These are phyloP conservation scores for Histomonas meleagridis DNA, from an alignment of 208 protist species.

Conservation along the genomic window DNA sequence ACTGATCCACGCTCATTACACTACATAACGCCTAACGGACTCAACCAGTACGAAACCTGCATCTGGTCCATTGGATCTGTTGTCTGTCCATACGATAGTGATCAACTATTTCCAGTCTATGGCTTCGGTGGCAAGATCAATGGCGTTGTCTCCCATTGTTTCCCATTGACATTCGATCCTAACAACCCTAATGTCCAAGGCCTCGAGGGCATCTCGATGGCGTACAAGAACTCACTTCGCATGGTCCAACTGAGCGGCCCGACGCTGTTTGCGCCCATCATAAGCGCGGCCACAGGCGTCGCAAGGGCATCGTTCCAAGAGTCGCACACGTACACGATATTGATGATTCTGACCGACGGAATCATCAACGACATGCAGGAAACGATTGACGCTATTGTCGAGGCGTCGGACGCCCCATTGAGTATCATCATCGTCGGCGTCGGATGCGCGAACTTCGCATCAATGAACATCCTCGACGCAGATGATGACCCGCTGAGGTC, in stretches of 20 bases:
- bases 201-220: slow-evolving; percentile 48
- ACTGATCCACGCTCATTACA: slow-evolving; percentile 40
- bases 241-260: slow-evolving; percentile 52
- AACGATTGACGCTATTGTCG: slow-evolving; percentile 44
- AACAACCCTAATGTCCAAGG: slow-evolving; percentile 47
- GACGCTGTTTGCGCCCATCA: slow-evolving; percentile 55
- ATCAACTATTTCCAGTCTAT: slow-evolving; percentile 52
- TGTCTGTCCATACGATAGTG: slow-evolving; percentile 49
- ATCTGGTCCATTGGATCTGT: slow-evolving; percentile 49
- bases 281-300: slow-evolving; percentile 44
- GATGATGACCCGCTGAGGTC: slow-evolving; percentile 55
- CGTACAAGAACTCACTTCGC: slow-evolving; percentile 49
- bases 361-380: slow-evolving; percentile 53
- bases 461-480: slow-evolving; percentile 69
- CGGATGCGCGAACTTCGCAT: slow-evolving; percentile 64
- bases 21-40: not conserved
- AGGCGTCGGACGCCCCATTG: slow-evolving; percentile 59
- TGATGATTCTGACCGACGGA: slow-evolving; percentile 72
- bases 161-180: slow-evolving; percentile 36
- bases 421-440: slow-evolving; percentile 75
- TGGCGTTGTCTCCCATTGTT: not conserved
- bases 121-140: slow-evolving; percentile 48
- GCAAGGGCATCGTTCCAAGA: slow-evolving; percentile 40
- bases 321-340: slow-evolving; percentile 59
- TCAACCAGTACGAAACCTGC: slow-evolving; percentile 41